Percentiles rank a stretch among this genome's conserved stretches.
Conservation (phyloP, 306 rosid genomes). For the Albizia julibrissin region DNA sequence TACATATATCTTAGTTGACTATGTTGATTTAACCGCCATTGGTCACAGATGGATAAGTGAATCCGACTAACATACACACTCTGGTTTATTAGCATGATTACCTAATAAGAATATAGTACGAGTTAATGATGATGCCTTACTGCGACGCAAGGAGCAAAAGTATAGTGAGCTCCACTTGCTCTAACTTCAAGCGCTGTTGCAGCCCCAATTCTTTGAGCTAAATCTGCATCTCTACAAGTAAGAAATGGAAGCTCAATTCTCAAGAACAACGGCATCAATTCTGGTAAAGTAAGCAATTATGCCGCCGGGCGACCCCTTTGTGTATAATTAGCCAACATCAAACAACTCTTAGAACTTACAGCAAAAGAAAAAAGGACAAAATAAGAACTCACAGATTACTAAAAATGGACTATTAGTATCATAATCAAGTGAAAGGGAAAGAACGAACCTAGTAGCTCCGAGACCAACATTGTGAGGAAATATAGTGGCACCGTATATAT, state of each 20-base stretch:
- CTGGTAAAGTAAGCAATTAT: not conserved
- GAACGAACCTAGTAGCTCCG: conserved; percentile 78
- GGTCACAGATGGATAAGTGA: not conserved
- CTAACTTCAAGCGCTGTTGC: conserved; percentile 87
- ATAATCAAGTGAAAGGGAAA: conserved; percentile 14
- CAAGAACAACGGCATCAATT: not conserved
- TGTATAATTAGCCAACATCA: not conserved
- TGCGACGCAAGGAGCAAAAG: conserved; percentile 86
- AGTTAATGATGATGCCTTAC: conserved; percentile 50
- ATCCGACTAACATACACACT: not conserved
- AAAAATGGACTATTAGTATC: not conserved
- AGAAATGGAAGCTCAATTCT: conserved; percentile 4
- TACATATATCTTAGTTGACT: conserved; percentile 11
- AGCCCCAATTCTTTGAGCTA: conserved; percentile 74
- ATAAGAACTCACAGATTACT: not conserved
- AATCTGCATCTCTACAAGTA: conserved; percentile 67
- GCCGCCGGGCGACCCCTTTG: not conserved
- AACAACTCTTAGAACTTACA: not conserved
- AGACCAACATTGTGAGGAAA: conserved; percentile 89
- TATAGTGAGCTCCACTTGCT: conserved; percentile 75
- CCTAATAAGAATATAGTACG: not conserved
- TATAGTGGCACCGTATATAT: conserved; percentile 74
- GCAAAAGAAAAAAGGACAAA: not conserved
- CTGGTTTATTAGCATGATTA: not conserved
- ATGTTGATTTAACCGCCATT: conserved; percentile 9